Conservation (phyloP, 345 rosid species). For the Aquilaria sinensis region DNA sequence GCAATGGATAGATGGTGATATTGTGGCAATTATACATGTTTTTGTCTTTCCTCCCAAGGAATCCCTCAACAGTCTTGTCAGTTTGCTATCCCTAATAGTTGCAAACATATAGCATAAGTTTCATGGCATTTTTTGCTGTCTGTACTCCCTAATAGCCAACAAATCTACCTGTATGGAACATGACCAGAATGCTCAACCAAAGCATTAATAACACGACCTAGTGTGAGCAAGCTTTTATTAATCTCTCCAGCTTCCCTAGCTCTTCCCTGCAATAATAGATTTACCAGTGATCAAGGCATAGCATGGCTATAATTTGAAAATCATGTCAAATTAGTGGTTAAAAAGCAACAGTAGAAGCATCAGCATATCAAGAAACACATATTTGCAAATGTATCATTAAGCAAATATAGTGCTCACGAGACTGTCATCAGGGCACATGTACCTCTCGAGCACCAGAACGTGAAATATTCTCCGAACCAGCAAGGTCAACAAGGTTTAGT, state of each 20-base stretch:
- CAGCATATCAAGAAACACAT: background rate
- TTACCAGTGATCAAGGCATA: slow-evolving; percentile 10
- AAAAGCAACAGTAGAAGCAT: slow-evolving; percentile 9
- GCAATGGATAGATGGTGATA: slow-evolving; percentile 88
- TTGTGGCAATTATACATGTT: slow-evolving; percentile 97
- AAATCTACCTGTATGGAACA: slow-evolving; percentile 78
- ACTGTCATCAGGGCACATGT: background rate
- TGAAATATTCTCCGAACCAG: slow-evolving; percentile 98
- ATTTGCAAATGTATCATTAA: background rate
- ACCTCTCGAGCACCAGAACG: slow-evolving; percentile 99
- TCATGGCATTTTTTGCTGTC: background rate
- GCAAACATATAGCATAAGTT: slow-evolving; percentile 15
- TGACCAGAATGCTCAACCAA: slow-evolving; percentile 99
- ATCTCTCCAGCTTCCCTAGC: slow-evolving; percentile 99
- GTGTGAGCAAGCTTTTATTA: slow-evolving; percentile 96
- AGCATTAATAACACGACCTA: slow-evolving; percentile 93
- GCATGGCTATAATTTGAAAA: background rate
- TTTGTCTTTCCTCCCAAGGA: slow-evolving; percentile 98
- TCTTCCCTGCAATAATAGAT: slow-evolving; percentile 67
- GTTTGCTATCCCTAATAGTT: slow-evolving; percentile 81
- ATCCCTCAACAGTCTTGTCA: slow-evolving; percentile 94
- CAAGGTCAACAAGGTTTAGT: slow-evolving; percentile 97
- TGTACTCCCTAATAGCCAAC: background rate
- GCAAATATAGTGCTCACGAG: slow-evolving; percentile 4
- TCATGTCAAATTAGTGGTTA: slow-evolving; percentile 13